A percentile compares a stretch with the other conserved stretches of the same genome.
Conservation (phyloP, 1,284 basidiomycete genomes). For the Fistulinella cinereoalba region DNA sequence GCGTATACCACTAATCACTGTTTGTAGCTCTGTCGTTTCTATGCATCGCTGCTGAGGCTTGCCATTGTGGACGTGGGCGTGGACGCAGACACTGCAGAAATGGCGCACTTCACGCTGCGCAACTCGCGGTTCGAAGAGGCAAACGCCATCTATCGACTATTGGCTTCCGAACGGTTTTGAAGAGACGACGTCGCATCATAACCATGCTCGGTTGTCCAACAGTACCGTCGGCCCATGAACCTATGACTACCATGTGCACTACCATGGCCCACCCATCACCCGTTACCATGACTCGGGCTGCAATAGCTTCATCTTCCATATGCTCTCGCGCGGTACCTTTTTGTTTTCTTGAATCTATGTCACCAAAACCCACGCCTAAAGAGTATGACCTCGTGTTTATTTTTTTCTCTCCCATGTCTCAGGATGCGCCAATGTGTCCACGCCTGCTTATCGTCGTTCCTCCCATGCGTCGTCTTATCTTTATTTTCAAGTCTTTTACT, state of each 20-base stretch:
- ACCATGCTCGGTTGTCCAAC: neutral
- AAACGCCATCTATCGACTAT: conserved; percentile 60
- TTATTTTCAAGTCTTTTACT: neutral
- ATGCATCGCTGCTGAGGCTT: conserved; percentile 62
- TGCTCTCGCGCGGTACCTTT: neutral
- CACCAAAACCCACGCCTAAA: neutral
- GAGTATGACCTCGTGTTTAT: neutral
- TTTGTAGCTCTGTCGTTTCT: conserved; percentile 71
- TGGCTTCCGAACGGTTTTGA: conserved; percentile 45
- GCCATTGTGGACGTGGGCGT: conserved; percentile 55
- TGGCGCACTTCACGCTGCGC: conserved; percentile 68
- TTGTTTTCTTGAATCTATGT: no score
- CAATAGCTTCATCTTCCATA: conserved; percentile 3
- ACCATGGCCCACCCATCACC: neutral
- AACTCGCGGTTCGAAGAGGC: conserved; percentile 73
- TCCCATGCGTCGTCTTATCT: neutral
- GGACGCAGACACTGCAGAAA: conserved; percentile 68
- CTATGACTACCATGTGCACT: neutral
- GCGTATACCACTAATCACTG: neutral
- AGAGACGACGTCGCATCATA: neutral
- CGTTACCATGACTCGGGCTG: neutral
- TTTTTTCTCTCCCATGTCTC: neutral
- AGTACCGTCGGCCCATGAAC: neutral
- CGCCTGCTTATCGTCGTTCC: no score
- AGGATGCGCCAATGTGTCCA: neutral